Evolutionary conservation across 2,329 filamentous ascomycete genomes (phyloP).

Genomic region (Pezicula carpinea): DNA sequence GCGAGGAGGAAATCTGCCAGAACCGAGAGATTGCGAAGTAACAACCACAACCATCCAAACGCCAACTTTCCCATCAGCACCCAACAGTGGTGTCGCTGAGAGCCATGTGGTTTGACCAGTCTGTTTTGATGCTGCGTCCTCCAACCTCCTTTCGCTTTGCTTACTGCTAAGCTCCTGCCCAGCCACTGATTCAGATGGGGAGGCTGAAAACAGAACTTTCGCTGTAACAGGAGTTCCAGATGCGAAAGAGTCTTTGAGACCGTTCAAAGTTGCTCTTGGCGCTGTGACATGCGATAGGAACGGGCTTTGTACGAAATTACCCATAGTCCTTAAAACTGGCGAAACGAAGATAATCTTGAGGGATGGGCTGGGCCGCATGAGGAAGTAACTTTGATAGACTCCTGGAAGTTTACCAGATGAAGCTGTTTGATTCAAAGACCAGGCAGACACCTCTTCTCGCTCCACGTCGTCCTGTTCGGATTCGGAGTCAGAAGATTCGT

Average conservation of each 20-base stretch:
- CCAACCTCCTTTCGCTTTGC: constrained; percentile 4
- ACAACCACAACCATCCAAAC: constrained; percentile 15
- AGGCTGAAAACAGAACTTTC: constrained; percentile 9
- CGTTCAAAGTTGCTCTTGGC: constrained; percentile 3
- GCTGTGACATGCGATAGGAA: constrained; percentile 10
- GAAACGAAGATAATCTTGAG: constrained; percentile 12
- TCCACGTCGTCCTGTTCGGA: background rate
- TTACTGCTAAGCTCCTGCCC: constrained; percentile 4
- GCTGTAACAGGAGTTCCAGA: constrained; percentile 8
- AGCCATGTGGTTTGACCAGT: constrained; percentile 4
- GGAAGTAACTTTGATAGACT: constrained; percentile 11
- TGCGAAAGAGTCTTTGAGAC: constrained; percentile 8
- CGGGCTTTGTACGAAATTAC: constrained; percentile 7
- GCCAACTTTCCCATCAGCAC: constrained; percentile 4
- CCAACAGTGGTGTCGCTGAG: constrained; percentile 9
- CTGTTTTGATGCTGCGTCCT: background rate
- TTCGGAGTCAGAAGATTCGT: background rate
- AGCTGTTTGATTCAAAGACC: constrained; percentile 1
- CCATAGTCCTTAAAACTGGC: constrained; percentile 3
- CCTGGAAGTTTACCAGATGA: constrained; percentile 10
- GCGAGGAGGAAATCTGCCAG: too few relatives aligned
- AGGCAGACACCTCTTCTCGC: background rate
- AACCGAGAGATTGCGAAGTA: too few relatives aligned
- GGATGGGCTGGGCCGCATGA: constrained; percentile 11
- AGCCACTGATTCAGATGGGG: background rate